phyloP scores from a whole-genome alignment of 2,329 filamentous ascomycete genomes.

The Calonectria ilicicola region DNA sequence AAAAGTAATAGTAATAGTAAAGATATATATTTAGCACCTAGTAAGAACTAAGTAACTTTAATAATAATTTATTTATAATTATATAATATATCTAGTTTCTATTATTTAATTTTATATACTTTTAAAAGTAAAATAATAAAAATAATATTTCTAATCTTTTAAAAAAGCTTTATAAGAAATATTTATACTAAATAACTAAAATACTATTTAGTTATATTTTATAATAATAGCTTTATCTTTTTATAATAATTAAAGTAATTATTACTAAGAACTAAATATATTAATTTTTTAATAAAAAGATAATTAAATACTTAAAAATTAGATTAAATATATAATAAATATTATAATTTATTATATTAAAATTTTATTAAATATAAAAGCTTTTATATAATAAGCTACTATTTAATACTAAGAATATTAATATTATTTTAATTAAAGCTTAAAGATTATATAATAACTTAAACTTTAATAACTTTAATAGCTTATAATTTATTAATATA shows the following conservation, averaged over 20 bases:
- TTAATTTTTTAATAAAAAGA: not conserved
- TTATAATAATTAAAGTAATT: not conserved
- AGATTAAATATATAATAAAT: not conserved
- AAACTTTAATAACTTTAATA: not conserved
- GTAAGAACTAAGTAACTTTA: slow-evolving; percentile 13
- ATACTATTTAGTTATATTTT: slow-evolving; percentile 3
- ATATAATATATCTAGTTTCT: slow-evolving; percentile 9
- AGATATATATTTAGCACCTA: slow-evolving; percentile 12
- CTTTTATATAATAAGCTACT: slow-evolving; percentile 17
- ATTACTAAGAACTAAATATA: not conserved
- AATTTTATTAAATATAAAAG: slow-evolving; percentile 1
- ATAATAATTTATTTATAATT: slow-evolving; percentile 11
- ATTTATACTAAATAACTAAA: not conserved
- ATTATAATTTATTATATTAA: not conserved
- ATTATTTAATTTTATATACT: slow-evolving; percentile 19
- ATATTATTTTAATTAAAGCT: not conserved
- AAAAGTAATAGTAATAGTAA: not conserved
- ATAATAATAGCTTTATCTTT: no score
- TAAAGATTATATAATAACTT: not conserved
- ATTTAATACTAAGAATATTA: slow-evolving; percentile 3
- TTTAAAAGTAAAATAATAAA: slow-evolving; percentile 15
- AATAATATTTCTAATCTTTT: not conserved
- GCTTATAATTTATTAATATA: slow-evolving; percentile 5
- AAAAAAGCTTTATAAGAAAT: not conserved
- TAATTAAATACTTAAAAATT: not conserved